Evolutionary conservation across 768 basidiomycete genomes (phyloP), one percentile per base, ranked within the genome.

Genomic region (Serendipita sp.): DNA sequence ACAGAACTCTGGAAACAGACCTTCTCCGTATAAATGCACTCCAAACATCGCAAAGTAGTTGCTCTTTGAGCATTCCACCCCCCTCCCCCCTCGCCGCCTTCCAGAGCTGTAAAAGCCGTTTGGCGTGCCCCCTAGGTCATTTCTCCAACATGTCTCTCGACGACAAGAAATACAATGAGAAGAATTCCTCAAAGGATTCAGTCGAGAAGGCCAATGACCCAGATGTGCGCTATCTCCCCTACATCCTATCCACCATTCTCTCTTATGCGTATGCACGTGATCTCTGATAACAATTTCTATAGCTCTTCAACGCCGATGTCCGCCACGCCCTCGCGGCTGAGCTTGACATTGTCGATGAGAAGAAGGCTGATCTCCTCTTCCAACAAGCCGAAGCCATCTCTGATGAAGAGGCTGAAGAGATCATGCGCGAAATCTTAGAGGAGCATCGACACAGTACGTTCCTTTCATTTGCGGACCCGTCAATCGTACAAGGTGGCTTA

Each of bases 351-450:
- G 35, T 37, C 24, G 63, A 63, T 28, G 63, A 63, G 63, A 63
- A 63, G 38, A 44, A 63, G 63, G 63, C 63, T 44, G 41, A 47
- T 28, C 38, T 63, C 63, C 38, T 63, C 18, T 63, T 63, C 63
- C 63, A 63, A 45, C 63, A 63, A 45, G 63, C 63, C 16, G 63
- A 63, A 44, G 37, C 34, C n/a, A 63, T 63, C 44, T 45, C 63
- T 45, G 63, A 63, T 45, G 63, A 63, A 45, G 63, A 63, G 30
- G 63, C 63, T n/a, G 63, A 63, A 47, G 63, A 63, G 44, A 63
- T 63, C 24, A 63, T 63, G 63, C 63, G 45, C 18, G 63, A 63
- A 47, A 47, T 63, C 24, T 44, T 63, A 11, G 63, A 63, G 41
- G 63, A 63, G 63, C 63, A 63, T 37, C 38, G 63, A 5, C 63